phyloP scores from a whole-genome alignment of 441 rosid species.

The Eutrema salsugineum region DNA sequence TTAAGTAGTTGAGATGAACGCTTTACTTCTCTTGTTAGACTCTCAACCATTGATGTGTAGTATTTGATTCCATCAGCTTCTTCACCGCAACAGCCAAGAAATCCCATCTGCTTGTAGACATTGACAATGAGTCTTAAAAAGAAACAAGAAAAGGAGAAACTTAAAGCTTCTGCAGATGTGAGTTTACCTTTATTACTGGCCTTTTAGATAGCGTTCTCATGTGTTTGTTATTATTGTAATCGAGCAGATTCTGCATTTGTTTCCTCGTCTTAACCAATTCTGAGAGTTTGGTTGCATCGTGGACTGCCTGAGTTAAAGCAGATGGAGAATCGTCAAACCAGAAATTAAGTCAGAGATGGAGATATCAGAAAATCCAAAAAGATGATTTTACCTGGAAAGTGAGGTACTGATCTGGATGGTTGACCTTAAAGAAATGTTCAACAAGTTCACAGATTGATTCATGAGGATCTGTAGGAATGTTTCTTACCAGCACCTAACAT shows the following conservation, averaged over 20 bases:
- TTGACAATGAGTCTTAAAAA: constrained; percentile 1
- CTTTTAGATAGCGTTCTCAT: constrained; percentile 46
- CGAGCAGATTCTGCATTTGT: constrained; percentile 77
- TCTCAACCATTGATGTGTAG: constrained; percentile 55
- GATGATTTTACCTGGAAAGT: constrained; percentile 61
- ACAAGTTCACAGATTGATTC: constrained; percentile 88
- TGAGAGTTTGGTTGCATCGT: constrained; percentile 74
- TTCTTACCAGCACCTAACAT: constrained; percentile 84
- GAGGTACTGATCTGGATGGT: constrained; percentile 90
- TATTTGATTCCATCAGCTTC: constrained; percentile 74
- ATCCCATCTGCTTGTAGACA: constrained; percentile 64
- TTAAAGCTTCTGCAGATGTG: not conserved
- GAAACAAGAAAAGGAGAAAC: not conserved
- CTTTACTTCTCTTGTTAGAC: constrained; percentile 58
- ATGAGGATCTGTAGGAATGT: constrained; percentile 83
- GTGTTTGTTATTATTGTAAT: constrained; percentile 70
- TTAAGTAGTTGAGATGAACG: not conserved
- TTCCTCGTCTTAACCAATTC: constrained; percentile 61
- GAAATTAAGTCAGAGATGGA: not conserved
- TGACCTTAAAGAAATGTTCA: constrained; percentile 78
- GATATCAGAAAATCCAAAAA: not conserved
- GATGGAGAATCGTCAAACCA: not conserved
- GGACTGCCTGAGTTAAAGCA: constrained; percentile 61
- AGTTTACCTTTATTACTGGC: constrained; percentile 62
- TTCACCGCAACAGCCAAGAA: constrained; percentile 72